Base-by-base conservation (phyloP, 805 yeast genomes). In the Teunomyces atbi region DNA sequence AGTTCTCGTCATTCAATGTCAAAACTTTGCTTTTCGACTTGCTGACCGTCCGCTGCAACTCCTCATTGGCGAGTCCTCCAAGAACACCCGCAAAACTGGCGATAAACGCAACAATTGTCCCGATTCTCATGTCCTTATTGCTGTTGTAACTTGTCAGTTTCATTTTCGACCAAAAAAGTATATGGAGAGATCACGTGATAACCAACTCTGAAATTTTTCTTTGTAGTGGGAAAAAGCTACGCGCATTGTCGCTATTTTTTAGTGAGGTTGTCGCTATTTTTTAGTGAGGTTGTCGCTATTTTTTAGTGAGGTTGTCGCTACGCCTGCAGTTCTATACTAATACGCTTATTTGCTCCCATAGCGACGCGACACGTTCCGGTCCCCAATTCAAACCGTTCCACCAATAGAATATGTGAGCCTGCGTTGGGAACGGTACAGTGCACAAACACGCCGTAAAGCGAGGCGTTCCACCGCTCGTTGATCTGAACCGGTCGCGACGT, bases 1-100 rank as follows among this genome's bases (percentile, higher is more conserved):
- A 86, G 61, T 83, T 88, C 39, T 64, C 65, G 57, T 83, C 89
- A n/a, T 77, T 81, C 43, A 52, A 33, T 21, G 38, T 28, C 18
- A 65, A 48, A 2, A 63, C 55, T n/a, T 53, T 57, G 28, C 49
- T 53, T 30, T 53, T 55, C 19, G 56, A 53, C 10, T 38, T 39
- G 38, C 48, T 48, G 6, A 58, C 57, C 32, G 59, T 34, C 5
- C 47, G 32, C 18, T 47, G 45, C 56, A 67, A 48, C 45, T 64
- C 65, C 4, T 53, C 52, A 37, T 57, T 55, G 21, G 61, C 36
- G 34, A 60, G 56, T 4, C 59, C 68, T 13, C 60, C 66, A 29
- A 51, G 37, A 20, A 47, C 62, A 21, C 50, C 20, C 13, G 55
- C 43, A 19, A 53, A 41, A 28, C 55, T 39, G 7, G 57, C 46